Conservation (phyloP, 306 rosid genomes). For the Trifolium pratense region DNA sequence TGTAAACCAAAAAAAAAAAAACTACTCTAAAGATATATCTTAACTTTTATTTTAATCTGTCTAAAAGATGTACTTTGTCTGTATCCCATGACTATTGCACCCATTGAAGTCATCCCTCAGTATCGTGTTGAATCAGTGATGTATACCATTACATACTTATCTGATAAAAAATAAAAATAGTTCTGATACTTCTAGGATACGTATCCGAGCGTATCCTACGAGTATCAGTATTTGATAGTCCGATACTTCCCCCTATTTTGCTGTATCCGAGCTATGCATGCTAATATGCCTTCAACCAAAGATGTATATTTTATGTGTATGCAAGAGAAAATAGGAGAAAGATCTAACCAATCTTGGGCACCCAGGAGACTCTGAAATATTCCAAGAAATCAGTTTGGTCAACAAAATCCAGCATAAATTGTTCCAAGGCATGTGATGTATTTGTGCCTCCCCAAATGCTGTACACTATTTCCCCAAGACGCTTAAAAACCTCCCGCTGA, state of each 20-base stretch:
- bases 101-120: background rate
- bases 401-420: slow-evolving; percentile 73
- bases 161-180: background rate
- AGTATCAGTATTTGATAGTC: background rate
- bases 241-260: background rate
- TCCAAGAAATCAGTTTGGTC: slow-evolving; percentile 90
- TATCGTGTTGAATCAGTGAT: background rate
- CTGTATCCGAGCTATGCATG: slow-evolving; percentile 2
- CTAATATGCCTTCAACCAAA: slow-evolving; percentile 24
- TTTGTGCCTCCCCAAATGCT: slow-evolving; percentile 73
- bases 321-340: slow-evolving; percentile 50
- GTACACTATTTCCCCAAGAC: slow-evolving; percentile 69
- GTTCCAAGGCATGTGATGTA: slow-evolving; percentile 61
- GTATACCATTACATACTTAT: too few relatives aligned
- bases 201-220: background rate
- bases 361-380: slow-evolving; percentile 80
- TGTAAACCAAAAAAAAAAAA: too few relatives aligned
- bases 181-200: background rate
- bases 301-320: slow-evolving; percentile 6
- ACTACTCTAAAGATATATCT: too few relatives aligned
- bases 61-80: background rate
- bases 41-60: too few relatives aligned
- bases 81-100: background rate
- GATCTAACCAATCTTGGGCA: slow-evolving; percentile 89
- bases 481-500: slow-evolving; percentile 86